Conservation (phyloP, 1,139 yeast species). For the Yamadazyma spencermartinsiae region DNA sequence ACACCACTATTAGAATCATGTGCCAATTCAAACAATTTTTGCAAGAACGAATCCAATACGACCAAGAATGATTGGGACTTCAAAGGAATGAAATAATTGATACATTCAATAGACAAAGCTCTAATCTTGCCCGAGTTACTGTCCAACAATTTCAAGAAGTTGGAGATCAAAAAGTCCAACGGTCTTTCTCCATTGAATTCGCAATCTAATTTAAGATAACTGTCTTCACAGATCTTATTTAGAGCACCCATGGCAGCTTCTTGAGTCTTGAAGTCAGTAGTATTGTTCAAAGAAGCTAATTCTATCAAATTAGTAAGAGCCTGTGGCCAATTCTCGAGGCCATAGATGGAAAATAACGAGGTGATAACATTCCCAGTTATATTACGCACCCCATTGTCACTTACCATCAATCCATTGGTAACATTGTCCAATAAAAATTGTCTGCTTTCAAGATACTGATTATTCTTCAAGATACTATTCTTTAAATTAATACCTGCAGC, state of each 20-base stretch:
- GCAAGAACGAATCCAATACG: constrained; percentile 65
- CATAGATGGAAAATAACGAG: constrained; percentile 71
- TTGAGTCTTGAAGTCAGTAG: constrained; percentile 38
- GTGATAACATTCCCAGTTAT: constrained; percentile 92
- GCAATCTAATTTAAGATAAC: constrained; percentile 55
- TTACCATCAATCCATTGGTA: constrained; percentile 65
- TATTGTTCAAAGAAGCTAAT: constrained; percentile 41
- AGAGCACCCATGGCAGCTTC: constrained; percentile 80
- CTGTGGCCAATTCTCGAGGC: constrained; percentile 74
- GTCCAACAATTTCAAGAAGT: constrained; percentile 50
- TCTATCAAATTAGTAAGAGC: constrained; percentile 67
- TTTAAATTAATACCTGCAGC: constrained; percentile 87
- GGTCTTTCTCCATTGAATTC: constrained; percentile 71
- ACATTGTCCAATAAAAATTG: constrained; percentile 62
- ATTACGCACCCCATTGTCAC: constrained; percentile 66
- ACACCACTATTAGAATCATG: constrained; percentile 59
- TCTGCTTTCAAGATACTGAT: constrained; percentile 33
- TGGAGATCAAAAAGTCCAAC: constrained; percentile 63
- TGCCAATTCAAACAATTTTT: constrained; percentile 64
- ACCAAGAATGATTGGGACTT: constrained; percentile 65
- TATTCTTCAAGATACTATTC: constrained; percentile 54
- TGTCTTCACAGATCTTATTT: constrained; percentile 86
- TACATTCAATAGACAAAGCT: constrained; percentile 66
- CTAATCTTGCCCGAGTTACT: constrained; percentile 48
- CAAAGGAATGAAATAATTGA: constrained; percentile 73